Conservation (phyloP, 495 filamentous ascomycete species). For the Saxophila tyrrhenica region DNA sequence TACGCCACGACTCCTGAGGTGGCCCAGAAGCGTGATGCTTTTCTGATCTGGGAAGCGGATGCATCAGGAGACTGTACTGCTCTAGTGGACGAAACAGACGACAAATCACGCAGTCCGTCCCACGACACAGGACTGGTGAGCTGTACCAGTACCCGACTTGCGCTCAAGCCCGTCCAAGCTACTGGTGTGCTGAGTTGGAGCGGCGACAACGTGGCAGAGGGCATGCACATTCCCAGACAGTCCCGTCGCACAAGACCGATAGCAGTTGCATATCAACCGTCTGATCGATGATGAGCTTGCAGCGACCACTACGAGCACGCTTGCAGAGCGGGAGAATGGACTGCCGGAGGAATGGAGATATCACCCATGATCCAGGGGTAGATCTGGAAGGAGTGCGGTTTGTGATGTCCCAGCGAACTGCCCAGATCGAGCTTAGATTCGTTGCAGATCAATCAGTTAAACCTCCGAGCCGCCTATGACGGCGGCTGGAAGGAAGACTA, state of each 20-base stretch:
- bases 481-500: background rate
- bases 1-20: background rate
- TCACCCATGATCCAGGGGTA: background rate
- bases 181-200: no score
- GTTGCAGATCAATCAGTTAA: background rate
- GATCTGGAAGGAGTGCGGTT: background rate
- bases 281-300: background rate
- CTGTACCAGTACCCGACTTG: background rate
- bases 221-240: constrained; percentile 2
- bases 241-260: background rate
- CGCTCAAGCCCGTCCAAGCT: no score
- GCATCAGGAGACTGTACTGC: background rate
- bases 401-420: no score
- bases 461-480: background rate
- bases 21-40: background rate
- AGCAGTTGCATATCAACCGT: background rate
- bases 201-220: background rate
- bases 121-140: background rate
- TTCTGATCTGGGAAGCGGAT: background rate
- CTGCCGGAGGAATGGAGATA: background rate
- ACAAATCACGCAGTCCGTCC: background rate
- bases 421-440: background rate
- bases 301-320: background rate
- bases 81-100: background rate
- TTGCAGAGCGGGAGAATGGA: background rate